A percentile compares a stretch with the other conserved stretches of the same genome.
Evolutionary conservation across 176 grass and related monocot species (phyloP).

Genomic region (Thalia dealbata): DNA sequence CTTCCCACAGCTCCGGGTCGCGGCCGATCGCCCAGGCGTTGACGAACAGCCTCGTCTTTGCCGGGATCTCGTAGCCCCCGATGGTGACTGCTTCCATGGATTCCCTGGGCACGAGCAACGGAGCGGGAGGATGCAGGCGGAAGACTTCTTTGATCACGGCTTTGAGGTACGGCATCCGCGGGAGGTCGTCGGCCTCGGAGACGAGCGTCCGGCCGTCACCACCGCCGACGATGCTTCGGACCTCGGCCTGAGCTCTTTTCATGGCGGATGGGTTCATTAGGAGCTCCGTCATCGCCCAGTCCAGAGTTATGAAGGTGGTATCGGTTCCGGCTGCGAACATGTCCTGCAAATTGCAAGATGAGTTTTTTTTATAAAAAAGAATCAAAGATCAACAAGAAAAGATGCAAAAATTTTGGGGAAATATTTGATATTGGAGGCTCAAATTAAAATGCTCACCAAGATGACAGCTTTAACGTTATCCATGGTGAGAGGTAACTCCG

Average conservation of each 20-base stretch:
- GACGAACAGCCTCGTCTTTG: neutral
- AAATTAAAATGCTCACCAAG: neutral
- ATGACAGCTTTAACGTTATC: constrained; percentile 5
- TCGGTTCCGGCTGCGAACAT: constrained; percentile 38
- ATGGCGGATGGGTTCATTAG: constrained; percentile 39
- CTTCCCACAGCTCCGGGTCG: neutral
- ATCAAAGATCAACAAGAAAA: too few species aligned
- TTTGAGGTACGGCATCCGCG: neutral
- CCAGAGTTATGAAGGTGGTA: constrained; percentile 40
- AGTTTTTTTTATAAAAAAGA: too few species aligned
- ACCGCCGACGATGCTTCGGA: constrained; percentile 21
- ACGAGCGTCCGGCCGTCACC: too few species aligned
- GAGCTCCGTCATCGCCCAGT: constrained; percentile 65
- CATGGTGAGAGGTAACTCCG: neutral
- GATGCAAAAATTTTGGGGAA: too few species aligned
- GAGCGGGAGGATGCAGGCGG: constrained; percentile 6
- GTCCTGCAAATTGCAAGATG: too few species aligned
- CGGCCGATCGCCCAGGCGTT: constrained; percentile 12
- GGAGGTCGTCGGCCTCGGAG: neutral
- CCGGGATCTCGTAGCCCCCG: neutral
- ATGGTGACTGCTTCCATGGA: neutral
- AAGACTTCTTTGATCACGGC: constrained; percentile 7
- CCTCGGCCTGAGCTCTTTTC: constrained; percentile 47
- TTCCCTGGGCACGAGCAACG: neutral
- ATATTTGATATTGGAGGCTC: too few species aligned